Percentiles rank a stretch among this genome's conserved stretches.
These are phyloP conservation scores for Talaromyces albobiverticillius DNA, from an alignment of 2,329 filamentous ascomycete species.

Conservation along the genomic window DNA sequence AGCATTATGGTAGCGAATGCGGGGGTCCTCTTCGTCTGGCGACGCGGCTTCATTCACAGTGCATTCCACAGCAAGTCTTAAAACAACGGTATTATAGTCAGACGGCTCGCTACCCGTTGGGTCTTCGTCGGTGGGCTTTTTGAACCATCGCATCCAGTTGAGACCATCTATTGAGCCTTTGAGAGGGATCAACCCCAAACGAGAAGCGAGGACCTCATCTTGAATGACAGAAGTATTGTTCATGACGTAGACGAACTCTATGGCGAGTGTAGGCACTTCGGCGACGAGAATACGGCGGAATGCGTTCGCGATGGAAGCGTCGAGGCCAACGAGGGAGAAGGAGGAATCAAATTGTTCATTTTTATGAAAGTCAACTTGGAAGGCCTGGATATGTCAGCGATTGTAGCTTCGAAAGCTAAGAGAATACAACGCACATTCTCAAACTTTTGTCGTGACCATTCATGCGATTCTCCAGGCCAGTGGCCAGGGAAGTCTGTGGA, in stretches of 20 bases:
- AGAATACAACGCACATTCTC: constrained; percentile 44
- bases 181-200: constrained; percentile 87
- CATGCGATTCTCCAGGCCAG: constrained; percentile 81
- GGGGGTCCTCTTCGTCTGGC: constrained; percentile 72
- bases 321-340: constrained; percentile 89
- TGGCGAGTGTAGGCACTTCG: constrained; percentile 90
- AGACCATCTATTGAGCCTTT: constrained; percentile 75
- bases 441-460: constrained; percentile 75
- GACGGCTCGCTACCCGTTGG: constrained; percentile 52
- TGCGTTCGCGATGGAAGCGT: constrained; percentile 92
- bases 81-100: constrained; percentile 84
- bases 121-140: constrained; percentile 66
- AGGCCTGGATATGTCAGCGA: constrained; percentile 46
- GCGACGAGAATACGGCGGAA: constrained; percentile 94
- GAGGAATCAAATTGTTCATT: constrained; percentile 73
- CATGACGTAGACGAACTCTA: constrained; percentile 87
- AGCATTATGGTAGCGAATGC: constrained; percentile 80
- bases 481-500: constrained; percentile 92
- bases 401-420: neutral
- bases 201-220: constrained; percentile 90
- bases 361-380: constrained; percentile 78
- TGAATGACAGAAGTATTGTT: constrained; percentile 99
- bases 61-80: constrained; percentile 76
- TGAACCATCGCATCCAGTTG: constrained; percentile 77
- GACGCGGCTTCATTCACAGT: constrained; percentile 72